Evolutionary conservation across 2,329 filamentous ascomycete genomes (phyloP).

Genomic region (Microcera coccophila): DNA sequence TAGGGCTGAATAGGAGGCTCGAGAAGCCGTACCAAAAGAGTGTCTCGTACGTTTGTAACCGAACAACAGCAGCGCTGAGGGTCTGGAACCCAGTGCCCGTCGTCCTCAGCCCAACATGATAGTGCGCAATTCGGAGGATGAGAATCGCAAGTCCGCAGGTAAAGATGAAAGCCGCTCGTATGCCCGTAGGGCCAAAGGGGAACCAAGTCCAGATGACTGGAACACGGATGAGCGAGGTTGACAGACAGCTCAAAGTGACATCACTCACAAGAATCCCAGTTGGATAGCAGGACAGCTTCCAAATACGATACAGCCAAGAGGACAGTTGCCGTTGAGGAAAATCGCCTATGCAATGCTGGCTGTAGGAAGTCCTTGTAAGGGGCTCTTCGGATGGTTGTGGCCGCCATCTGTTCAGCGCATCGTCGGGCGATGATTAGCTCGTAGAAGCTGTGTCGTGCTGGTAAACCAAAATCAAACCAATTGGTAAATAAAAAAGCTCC

Average conservation of each 20-base stretch:
- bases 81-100: slow-evolving; percentile 65
- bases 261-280: slow-evolving; percentile 65
- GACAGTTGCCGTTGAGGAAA: slow-evolving; percentile 70
- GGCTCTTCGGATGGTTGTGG: slow-evolving; percentile 51
- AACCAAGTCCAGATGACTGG: slow-evolving; percentile 83
- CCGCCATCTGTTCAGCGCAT: slow-evolving; percentile 50
- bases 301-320: slow-evolving; percentile 69
- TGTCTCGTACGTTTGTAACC: slow-evolving; percentile 63
- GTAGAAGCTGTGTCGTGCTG: slow-evolving; percentile 16
- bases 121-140: slow-evolving; percentile 78
- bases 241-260: neutral
- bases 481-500: slow-evolving; percentile 35
- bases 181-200: slow-evolving; percentile 69
- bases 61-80: slow-evolving; percentile 55
- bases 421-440: slow-evolving; percentile 33
- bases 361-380: slow-evolving; percentile 88
- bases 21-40: slow-evolving; percentile 73
- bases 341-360: slow-evolving; percentile 80
- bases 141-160: slow-evolving; percentile 72
- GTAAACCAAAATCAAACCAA: neutral
- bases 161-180: slow-evolving; percentile 73
- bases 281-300: slow-evolving; percentile 66
- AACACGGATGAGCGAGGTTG: slow-evolving; percentile 11
- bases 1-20: slow-evolving; percentile 72
- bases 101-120: slow-evolving; percentile 71